These are phyloP conservation scores for Saitozyma sp. DNA, from an alignment of 768 basidiomycete species.

Conservation along the genomic window DNA sequence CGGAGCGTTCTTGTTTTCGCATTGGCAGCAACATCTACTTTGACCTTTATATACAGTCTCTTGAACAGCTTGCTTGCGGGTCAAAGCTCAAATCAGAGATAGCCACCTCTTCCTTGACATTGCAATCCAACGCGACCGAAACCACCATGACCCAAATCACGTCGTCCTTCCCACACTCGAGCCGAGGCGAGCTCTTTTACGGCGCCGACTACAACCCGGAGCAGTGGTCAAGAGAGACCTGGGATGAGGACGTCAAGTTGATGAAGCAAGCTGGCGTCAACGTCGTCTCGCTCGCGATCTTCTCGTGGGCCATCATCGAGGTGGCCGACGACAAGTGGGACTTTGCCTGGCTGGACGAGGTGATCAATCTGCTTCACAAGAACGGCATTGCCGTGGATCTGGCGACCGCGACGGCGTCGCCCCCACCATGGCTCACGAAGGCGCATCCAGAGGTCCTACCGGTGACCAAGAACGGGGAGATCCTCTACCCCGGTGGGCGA, in stretches of 20 bases:
- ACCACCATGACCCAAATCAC: neutral
- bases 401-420: slow-evolving; percentile 20
- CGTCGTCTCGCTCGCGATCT: slow-evolving; percentile 23
- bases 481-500: slow-evolving; percentile 10
- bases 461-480: slow-evolving; percentile 10
- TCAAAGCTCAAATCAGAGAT: no score
- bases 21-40: no score
- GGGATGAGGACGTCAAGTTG: slow-evolving; percentile 22
- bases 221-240: slow-evolving; percentile 15
- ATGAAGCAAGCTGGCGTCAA: slow-evolving; percentile 27
- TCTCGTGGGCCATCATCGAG: slow-evolving; percentile 22
- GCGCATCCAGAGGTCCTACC: slow-evolving; percentile 24
- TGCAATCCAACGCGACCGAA: no score
- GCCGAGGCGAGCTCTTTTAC: slow-evolving; percentile 5
- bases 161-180: neutral
- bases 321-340: slow-evolving; percentile 18
- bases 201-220: slow-evolving; percentile 28
- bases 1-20: no score
- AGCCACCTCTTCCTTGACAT: no score
- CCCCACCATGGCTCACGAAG: slow-evolving; percentile 23
- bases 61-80: no score
- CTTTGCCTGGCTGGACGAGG: slow-evolving; percentile 21
- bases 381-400: slow-evolving; percentile 20
- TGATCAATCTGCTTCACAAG: slow-evolving; percentile 14
- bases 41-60: no score